Evolutionary conservation across 768 basidiomycete species (phyloP).

Genomic region (Lactifluus rugatus): DNA sequence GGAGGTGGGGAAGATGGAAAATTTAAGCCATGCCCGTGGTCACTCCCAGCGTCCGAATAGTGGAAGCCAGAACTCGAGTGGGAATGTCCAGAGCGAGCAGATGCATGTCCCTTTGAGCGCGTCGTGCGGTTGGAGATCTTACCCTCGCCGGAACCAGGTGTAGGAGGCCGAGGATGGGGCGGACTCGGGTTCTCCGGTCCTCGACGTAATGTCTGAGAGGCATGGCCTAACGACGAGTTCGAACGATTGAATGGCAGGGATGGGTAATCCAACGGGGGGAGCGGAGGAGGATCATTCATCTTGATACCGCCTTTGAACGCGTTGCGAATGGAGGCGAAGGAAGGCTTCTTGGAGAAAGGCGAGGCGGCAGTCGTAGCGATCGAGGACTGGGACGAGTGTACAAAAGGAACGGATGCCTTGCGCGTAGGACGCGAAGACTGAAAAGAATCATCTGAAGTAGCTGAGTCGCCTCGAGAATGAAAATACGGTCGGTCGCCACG

Average conservation of each 20-base stretch:
- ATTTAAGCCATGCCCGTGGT: slow-evolving; percentile 38
- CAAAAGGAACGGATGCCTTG: slow-evolving; percentile 46
- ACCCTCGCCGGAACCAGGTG: slow-evolving; percentile 44
- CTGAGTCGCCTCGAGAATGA: slow-evolving; percentile 70
- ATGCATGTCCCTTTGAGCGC: slow-evolving; percentile 47
- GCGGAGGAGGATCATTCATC: slow-evolving; percentile 53
- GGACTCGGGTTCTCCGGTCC: slow-evolving; percentile 39
- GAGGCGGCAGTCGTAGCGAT: slow-evolving; percentile 34
- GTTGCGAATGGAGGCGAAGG: slow-evolving; percentile 79
- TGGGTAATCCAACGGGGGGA: slow-evolving; percentile 60
- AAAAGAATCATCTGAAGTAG: slow-evolving; percentile 66
- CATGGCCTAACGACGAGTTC: slow-evolving; percentile 58
- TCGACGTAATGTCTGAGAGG: slow-evolving; percentile 31
- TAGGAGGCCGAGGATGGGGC: slow-evolving; percentile 49
- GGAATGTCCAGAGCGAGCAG: slow-evolving; percentile 68
- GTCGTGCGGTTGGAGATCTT: slow-evolving; percentile 29
- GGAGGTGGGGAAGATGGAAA: slow-evolving; percentile 58
- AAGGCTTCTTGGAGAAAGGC: slow-evolving; percentile 71
- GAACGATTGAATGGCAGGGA: slow-evolving; percentile 75
- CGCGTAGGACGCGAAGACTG: slow-evolving; percentile 39
- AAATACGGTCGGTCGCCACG: slow-evolving; percentile 54
- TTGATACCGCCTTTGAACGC: slow-evolving; percentile 68
- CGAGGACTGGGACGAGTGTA: slow-evolving; percentile 65
- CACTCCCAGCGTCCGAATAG: slow-evolving; percentile 61
- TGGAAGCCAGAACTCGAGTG: slow-evolving; percentile 68